A percentile compares a stretch with the other conserved stretches of the same genome.
Conservation (phyloP, 768 basidiomycete genomes). For the Vararia minispora region DNA sequence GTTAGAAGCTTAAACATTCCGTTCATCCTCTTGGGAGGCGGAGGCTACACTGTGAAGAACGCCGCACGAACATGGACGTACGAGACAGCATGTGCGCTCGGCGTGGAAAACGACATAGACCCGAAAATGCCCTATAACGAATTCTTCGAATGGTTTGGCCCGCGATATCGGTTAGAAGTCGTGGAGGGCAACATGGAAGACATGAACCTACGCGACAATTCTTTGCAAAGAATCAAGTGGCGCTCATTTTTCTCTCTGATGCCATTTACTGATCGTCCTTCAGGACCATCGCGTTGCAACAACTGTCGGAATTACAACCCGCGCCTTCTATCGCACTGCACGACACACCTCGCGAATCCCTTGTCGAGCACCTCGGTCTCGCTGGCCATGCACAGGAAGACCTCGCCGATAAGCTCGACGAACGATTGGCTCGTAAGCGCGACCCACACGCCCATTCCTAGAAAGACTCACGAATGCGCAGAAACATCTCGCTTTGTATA, state of each 20-base stretch:
- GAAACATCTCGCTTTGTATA: conserved; percentile 59
- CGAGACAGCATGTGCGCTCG: conserved; percentile 94
- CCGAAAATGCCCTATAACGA: conserved; percentile 75
- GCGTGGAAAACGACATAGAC: conserved; percentile 68
- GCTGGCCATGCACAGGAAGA: conserved; percentile 31
- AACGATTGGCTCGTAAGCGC: conserved; percentile 57
- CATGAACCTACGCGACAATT: conserved; percentile 70
- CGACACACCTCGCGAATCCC: conserved; percentile 61
- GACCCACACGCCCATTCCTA: no score
- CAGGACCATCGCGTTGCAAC: conserved; percentile 40
- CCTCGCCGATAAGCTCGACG: conserved; percentile 51
- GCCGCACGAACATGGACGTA: conserved; percentile 93
- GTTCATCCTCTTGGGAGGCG: conserved; percentile 86
- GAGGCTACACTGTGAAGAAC: conserved; percentile 96
- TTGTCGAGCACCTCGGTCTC: conserved; percentile 54
- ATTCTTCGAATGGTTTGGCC: conserved; percentile 97
- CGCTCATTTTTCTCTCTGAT: conserved; percentile 15
- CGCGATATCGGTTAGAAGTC: conserved; percentile 88
- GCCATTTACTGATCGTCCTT: conserved; percentile 23
- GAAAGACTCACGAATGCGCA: no score
- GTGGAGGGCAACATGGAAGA: conserved; percentile 92
- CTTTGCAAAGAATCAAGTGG: conserved; percentile 70
- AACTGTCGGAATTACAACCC: conserved; percentile 46
- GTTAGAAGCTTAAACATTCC: conserved; percentile 76
- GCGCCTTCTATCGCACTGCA: conserved; percentile 87